Base-by-base conservation (phyloP, 140 eudicot species). In the Stevia rebaudiana region DNA sequence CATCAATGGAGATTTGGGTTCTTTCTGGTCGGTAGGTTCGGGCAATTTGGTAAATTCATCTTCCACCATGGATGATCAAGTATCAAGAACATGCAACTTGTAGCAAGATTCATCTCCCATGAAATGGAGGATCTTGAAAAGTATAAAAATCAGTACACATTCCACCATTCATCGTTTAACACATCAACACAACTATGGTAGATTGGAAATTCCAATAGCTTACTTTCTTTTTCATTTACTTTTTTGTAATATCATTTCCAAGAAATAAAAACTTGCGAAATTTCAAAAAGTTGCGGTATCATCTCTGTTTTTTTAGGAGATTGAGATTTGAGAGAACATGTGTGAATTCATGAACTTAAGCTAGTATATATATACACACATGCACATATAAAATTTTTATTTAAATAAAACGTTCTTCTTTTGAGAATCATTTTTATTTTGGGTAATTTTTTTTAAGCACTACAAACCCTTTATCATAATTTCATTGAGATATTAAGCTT, bases 141-240 rank as follows among this genome's bases (percentile, higher is more conserved):
- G 54, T 22, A 68, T 53, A 39, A 61, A 43, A 68, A 76, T 5
- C 63, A 54, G 58, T 60, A 49, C 50, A 55, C 39, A 35, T 69
- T 63, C 63, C 54, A 53, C 19, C 11, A 33, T 47, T 63, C 72
- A 63, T 35, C 76, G 21, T 44, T 55, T 50, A 70, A 76, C 67
- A 76, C 67, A 61, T 63, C 61, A 44, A 70, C 64, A 59, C 82
- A 71, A 49, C 9, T 21, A 58, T 71, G 74, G 78, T 77, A 71
- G 73, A 70, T 12, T 42, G 23, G 50, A n/a, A 0, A 40, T 11
- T 40, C 12, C 8, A 10, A 8, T 64, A 48, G 19, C 11, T 50
- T 46, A 5, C 2, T 41, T 25, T 44, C 0, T 15, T 42, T 17
- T 4, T 22, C 7, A 19, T 13, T 21, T 13, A 0, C 36, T 11